These are phyloP conservation scores for Sordaria brevicollis DNA, from an alignment of 495 filamentous ascomycete genomes.

Conservation along the genomic window DNA sequence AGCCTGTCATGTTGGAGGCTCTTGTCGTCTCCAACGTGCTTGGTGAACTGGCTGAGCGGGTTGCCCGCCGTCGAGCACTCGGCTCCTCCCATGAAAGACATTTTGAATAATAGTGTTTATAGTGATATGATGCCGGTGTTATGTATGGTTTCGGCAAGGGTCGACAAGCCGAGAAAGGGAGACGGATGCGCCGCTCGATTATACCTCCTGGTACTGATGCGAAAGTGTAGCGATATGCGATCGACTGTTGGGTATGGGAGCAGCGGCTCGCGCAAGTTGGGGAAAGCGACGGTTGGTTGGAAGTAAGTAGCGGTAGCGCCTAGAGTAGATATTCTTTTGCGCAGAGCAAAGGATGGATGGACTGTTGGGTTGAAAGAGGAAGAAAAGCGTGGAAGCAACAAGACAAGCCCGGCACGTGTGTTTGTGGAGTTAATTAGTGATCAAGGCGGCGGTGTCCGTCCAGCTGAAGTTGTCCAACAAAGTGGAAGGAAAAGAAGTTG, in stretches of 20 bases:
- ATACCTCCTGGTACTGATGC: background rate
- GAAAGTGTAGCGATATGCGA: background rate
- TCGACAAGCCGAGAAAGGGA: background rate
- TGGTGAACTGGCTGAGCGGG: conserved; percentile 91
- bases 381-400: background rate
- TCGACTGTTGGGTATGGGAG: background rate
- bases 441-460: background rate
- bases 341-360: background rate
- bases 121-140: background rate
- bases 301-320: background rate
- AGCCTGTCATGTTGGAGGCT: conserved; percentile 83
- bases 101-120: conserved; percentile 23
- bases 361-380: background rate
- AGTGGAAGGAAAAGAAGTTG: background rate
- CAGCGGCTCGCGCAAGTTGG: background rate
- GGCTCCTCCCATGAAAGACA: conserved; percentile 92
- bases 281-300: background rate
- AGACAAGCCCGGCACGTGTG: background rate
- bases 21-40: conserved; percentile 91
- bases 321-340: background rate
- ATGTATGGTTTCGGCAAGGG: background rate
- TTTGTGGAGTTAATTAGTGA: background rate
- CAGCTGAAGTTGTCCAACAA: background rate
- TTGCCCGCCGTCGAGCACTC: conserved; percentile 97
- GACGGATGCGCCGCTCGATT: background rate